These are phyloP conservation scores for Tylopilus subfusipes DNA, from an alignment of 768 basidiomycete genomes.

Conservation along the genomic window DNA sequence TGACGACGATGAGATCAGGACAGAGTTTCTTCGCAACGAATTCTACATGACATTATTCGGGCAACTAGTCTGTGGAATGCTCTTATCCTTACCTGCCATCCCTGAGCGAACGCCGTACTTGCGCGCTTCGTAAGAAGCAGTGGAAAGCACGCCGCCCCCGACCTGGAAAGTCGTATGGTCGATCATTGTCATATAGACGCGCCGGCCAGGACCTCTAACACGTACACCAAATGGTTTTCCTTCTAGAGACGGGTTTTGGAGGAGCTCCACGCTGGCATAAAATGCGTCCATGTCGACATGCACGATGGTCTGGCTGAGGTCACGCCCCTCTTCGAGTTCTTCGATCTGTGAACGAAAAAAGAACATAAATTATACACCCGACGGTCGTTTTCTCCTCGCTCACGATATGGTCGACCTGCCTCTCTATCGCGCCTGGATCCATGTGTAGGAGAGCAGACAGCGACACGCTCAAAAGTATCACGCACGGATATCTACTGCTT, in stretches of 20 bases:
- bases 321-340: constrained; percentile 71
- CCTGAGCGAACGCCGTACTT: constrained; percentile 90
- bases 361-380: neutral
- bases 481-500: constrained; percentile 56
- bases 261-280: constrained; percentile 75
- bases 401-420: constrained; percentile 66
- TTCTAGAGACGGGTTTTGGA: constrained; percentile 57
- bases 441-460: neutral
- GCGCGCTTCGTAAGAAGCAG: constrained; percentile 90
- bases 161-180: constrained; percentile 42
- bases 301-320: constrained; percentile 80
- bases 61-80: neutral
- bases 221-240: constrained; percentile 74
- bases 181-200: neutral
- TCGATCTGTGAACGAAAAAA: constrained; percentile 40
- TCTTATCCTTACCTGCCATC: constrained; percentile 71
- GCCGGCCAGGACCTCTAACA: neutral
- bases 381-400: constrained; percentile 22
- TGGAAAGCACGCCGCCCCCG: constrained; percentile 78
- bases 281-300: constrained; percentile 98
- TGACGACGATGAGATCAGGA: constrained; percentile 76
- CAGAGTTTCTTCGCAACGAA: constrained; percentile 94
- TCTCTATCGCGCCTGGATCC: constrained; percentile 54
- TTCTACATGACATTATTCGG: constrained; percentile 39
- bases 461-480: constrained; percentile 7